Conservation (phyloP, 2,329 filamentous ascomycete species). For the Fusarium irregulare region DNA sequence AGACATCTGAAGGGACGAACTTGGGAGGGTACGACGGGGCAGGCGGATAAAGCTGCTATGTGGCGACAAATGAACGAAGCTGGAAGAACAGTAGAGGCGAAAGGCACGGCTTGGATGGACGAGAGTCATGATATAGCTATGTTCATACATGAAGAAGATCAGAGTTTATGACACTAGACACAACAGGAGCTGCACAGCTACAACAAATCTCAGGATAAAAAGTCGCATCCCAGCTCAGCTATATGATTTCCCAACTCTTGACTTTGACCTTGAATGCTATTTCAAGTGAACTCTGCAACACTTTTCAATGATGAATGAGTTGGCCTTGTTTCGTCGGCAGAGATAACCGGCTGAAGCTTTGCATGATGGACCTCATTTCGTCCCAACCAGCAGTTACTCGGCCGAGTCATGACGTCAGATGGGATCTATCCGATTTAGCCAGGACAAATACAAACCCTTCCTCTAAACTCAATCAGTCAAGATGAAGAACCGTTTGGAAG, state of each 20-base stretch:
- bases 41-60: conserved; percentile 31
- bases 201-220: not conserved
- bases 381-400: not conserved
- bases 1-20: conserved; percentile 64
- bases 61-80: conserved; percentile 35
- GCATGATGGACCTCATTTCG: not conserved
- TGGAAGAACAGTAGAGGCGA: not conserved
- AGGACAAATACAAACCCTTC: not conserved
- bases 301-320: too few species aligned
- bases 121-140: not conserved
- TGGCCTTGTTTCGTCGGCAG: not conserved
- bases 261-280: not conserved
- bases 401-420: not conserved
- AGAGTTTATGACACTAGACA: not conserved
- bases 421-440: not conserved
- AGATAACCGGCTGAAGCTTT: not conserved
- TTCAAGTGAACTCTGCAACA: too few species aligned
- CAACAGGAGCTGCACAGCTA: not conserved
- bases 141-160: not conserved
- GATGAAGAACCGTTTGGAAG: not conserved
- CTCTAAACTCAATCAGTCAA: not conserved
- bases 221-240: too few species aligned
- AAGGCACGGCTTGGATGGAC: not conserved
- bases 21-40: conserved; percentile 55
- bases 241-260: not conserved